These are phyloP conservation scores for Fusarium albosuccineum DNA, from an alignment of 2,329 filamentous ascomycete genomes.

Conservation along the genomic window DNA sequence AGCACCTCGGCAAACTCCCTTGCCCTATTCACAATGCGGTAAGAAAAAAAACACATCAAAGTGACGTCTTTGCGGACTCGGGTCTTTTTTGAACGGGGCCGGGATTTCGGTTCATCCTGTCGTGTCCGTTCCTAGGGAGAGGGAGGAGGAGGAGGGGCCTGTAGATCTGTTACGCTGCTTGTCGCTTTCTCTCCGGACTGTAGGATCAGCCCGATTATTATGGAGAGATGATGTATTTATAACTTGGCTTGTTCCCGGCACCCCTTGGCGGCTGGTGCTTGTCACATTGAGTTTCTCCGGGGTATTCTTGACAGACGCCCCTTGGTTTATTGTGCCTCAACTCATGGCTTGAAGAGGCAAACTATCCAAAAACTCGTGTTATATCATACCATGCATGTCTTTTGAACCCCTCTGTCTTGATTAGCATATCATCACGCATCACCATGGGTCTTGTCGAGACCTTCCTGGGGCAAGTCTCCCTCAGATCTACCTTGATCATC, in stretches of 20 bases:
- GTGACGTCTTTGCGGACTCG: constrained; percentile 22
- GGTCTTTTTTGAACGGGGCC: constrained; percentile 7
- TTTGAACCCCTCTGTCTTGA: too few species aligned
- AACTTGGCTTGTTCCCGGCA: neutral
- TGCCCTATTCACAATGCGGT: constrained; percentile 1
- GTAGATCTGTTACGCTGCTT: constrained; percentile 12
- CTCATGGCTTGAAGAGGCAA: too few species aligned
- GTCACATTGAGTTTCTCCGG: too few species aligned
- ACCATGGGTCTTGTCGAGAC: constrained; percentile 66
- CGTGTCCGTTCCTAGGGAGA: constrained; percentile 15
- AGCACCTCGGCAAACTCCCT: constrained; percentile 29
- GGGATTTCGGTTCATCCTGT: constrained; percentile 29
- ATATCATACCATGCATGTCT: too few species aligned
- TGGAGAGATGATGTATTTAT: constrained; percentile 10
- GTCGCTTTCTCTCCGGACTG: neutral
- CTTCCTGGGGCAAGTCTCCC: constrained; percentile 59
- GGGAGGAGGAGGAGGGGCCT: constrained; percentile 1
- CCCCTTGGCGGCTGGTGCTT: too few species aligned
- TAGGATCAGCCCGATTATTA: neutral
- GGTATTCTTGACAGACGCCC: too few species aligned
- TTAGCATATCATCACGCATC: neutral
- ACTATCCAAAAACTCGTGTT: too few species aligned
- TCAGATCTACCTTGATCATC: constrained; percentile 54
- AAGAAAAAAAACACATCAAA: constrained; percentile 21
- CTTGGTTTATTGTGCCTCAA: too few species aligned